Percentiles rank a stretch among this genome's conserved stretches.
Conservation (phyloP, 1,139 yeast genomes). For the Debaryomyces sp. region DNA sequence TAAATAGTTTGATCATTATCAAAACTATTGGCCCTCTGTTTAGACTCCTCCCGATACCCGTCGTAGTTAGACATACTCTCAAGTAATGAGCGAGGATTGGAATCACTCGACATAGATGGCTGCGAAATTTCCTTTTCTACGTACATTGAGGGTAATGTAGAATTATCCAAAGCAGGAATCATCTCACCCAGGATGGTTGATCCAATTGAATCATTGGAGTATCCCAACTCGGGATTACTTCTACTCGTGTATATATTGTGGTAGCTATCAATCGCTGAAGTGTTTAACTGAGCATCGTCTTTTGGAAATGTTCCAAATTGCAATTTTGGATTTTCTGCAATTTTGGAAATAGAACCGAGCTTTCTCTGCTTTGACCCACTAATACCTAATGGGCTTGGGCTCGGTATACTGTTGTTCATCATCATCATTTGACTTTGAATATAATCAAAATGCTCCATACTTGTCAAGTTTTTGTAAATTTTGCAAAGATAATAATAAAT, state of each 20-base stretch:
- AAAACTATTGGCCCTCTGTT: not conserved
- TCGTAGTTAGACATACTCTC: not conserved
- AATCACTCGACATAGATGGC: not conserved
- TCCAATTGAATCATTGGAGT: not conserved
- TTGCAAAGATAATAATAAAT: not conserved
- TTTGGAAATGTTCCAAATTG: not conserved
- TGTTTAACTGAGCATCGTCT: not conserved
- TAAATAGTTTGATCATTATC: not conserved
- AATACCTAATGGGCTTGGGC: not conserved
- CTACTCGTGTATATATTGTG: not conserved
- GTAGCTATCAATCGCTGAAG: not conserved
- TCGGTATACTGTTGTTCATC: not conserved
- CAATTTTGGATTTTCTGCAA: not conserved
- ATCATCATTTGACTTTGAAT: not conserved
- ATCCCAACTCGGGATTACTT: not conserved
- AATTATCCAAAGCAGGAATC: not conserved
- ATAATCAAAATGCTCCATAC: slow-evolving; percentile 1
- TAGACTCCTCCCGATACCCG: not conserved
- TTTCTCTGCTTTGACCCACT: not conserved
- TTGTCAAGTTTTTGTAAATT: not conserved
- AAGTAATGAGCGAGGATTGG: not conserved
- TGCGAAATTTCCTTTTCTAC: slow-evolving; percentile 6
- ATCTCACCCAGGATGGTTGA: not conserved
- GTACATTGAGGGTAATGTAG: slow-evolving; percentile 3
- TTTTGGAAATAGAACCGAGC: not conserved